phyloP scores from a whole-genome alignment of 1,139 yeast genomes.

The Arxiozyma bovina region DNA sequence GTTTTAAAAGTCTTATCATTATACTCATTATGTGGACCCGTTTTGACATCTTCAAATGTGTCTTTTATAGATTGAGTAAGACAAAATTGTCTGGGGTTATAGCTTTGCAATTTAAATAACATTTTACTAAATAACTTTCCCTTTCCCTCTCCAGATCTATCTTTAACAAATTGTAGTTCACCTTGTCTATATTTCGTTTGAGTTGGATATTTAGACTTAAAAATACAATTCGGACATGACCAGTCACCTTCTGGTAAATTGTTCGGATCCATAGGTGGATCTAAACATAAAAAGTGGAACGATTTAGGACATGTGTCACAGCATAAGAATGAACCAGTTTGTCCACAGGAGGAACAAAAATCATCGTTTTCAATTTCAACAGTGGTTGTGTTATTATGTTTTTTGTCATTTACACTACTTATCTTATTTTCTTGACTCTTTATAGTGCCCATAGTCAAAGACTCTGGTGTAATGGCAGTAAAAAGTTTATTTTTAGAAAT shows the following conservation, averaged over 20 bases:
- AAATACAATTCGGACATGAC: constrained; percentile 71
- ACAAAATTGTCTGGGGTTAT: constrained; percentile 65
- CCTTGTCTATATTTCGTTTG: constrained; percentile 17
- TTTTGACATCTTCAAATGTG: constrained; percentile 61
- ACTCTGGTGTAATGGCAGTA: constrained; percentile 1
- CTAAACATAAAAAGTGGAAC: constrained; percentile 83
- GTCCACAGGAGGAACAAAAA: constrained; percentile 80
- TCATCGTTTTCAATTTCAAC: constrained; percentile 57
- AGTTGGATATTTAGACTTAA: constrained; percentile 29
- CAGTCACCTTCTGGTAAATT: constrained; percentile 82
- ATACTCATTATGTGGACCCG: constrained; percentile 66
- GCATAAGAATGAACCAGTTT: constrained; percentile 80
- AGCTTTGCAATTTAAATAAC: constrained; percentile 45
- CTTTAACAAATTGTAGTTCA: constrained; percentile 18
- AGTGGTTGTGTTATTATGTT: constrained; percentile 10
- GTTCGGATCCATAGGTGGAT: constrained; percentile 75
- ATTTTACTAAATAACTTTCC: constrained; percentile 52
- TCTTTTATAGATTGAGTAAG: constrained; percentile 65
- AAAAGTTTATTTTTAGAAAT: constrained; percentile 6
- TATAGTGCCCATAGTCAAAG: constrained; percentile 9
- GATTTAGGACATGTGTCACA: constrained; percentile 91
- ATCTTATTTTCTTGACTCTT: constrained; percentile 8
- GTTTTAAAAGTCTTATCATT: constrained; percentile 46
- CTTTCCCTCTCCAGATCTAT: constrained; percentile 13
- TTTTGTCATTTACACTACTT: constrained; percentile 8